Base-by-base conservation (phyloP, 176 grass and related monocot genomes). In the bread wheat (Triticum aestivum) region DNA sequence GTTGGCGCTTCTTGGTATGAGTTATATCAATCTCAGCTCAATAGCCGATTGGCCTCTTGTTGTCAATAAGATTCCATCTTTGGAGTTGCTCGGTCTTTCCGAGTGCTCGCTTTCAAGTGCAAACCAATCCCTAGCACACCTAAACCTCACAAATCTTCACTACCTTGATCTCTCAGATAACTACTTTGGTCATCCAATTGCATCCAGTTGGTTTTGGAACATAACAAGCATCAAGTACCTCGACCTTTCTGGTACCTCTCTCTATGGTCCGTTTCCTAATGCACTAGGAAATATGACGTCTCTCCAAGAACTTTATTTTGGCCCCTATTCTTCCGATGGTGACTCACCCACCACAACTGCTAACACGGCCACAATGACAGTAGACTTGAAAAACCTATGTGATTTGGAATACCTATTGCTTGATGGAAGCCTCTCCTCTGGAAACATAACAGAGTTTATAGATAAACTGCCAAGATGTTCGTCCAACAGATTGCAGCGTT, bases 371-470 rank as follows among this genome's bases (percentile, higher is more conserved):
- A 39, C 69, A 11, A 41, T 71, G 34, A 41, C 20, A n/a, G 69
- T 71, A 1, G 69, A 38, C 11, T 24, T 82, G 49, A 75, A 44
- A 11, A 85, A 64, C 9, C 61, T 91, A 8, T 69, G 69, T 58
- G 70, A 77, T 4, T 61, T 90, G 37, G 33, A 24, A 65, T 0
- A 9, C 11, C 11, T 90, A 29, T 0, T 1, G 3, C 83, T 29
- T 85, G 42, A 39, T 11, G 2, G 2, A 1, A 78, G 18, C 11
- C 14, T 41, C 15, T 17, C 56, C 1, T 39, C 30, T 17, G 80
- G 87, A 72, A 75, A 81, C 29, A 49, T 87, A 20, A n/a, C 49
- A 27, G 30, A 84, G 20, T 23, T 86, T 18, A 6, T 87, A 3
- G 63, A 86, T 30, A 56, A 13, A 4, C 23, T 81, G 26, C 71